phyloP scores from a whole-genome alignment of 2,329 filamentous ascomycete genomes.

The Chaetomiaceae sp. region DNA sequence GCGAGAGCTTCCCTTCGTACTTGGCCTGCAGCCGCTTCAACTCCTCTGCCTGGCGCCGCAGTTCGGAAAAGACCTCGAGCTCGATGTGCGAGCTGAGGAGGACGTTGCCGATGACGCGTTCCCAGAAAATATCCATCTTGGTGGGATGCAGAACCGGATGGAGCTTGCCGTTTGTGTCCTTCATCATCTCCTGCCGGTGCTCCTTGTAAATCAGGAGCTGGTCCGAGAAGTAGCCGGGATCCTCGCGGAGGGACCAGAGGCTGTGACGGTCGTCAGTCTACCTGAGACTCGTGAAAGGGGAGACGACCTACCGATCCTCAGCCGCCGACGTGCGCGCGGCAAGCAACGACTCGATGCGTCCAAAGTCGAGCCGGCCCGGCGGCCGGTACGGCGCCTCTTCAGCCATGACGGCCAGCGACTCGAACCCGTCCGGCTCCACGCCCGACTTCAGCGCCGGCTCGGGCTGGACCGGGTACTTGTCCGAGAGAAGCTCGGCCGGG shows the following conservation, averaged over 20 bases:
- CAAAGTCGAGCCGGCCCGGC: conserved; percentile 44
- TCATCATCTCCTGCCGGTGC: conserved; percentile 43
- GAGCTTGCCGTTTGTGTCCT: conserved; percentile 33
- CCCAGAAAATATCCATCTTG: conserved; percentile 34
- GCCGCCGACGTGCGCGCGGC: conserved; percentile 37
- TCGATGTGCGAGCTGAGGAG: conserved; percentile 33
- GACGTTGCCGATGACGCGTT: conserved; percentile 34
- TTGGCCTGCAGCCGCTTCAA: conserved; percentile 32
- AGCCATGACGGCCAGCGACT: conserved; percentile 38
- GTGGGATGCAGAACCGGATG: conserved; percentile 26
- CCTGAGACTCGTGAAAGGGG: background rate
- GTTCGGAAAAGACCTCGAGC: conserved; percentile 37
- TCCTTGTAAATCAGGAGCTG: conserved; percentile 40
- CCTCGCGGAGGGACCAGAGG: conserved; percentile 52
- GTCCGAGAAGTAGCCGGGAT: conserved; percentile 53
- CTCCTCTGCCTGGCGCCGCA: conserved; percentile 32
- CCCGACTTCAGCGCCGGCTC: conserved; percentile 34
- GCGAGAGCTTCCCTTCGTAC: conserved; percentile 32
- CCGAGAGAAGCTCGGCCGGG: conserved; percentile 26
- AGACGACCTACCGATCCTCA: conserved; percentile 43
- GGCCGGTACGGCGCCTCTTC: conserved; percentile 50
- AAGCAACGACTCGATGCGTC: conserved; percentile 41
- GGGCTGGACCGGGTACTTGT: conserved; percentile 33
- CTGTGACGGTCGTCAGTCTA: background rate
- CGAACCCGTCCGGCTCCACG: conserved; percentile 31